Percentiles rank a stretch among this genome's conserved stretches.
These are phyloP conservation scores for Acanthamoeba rhysodes DNA, from an alignment of 208 protist genomes.

Conservation along the genomic window DNA sequence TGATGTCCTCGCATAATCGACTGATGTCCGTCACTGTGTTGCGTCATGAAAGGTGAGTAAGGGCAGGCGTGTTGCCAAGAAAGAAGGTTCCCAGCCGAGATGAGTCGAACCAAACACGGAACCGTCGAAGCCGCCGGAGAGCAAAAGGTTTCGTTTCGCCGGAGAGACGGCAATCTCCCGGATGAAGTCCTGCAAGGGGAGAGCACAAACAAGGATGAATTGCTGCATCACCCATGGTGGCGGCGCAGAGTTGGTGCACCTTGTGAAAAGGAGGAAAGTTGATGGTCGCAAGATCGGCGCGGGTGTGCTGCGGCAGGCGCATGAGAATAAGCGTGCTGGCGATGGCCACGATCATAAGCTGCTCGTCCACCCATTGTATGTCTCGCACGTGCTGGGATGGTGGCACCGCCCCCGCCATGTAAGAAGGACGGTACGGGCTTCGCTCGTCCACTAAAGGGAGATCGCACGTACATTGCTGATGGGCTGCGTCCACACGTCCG, in stretches of 20 bases:
- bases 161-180: constrained; percentile 52
- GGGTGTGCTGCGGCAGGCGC: constrained; percentile 23
- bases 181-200: constrained; percentile 26
- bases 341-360: constrained; percentile 53
- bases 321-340: constrained; percentile 52
- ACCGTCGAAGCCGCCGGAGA: constrained; percentile 75
- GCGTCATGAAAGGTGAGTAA: too few relatives aligned
- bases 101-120: constrained; percentile 56
- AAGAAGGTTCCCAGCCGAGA: background rate
- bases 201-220: background rate
- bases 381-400: constrained; percentile 44
- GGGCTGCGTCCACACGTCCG: constrained; percentile 41
- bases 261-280: constrained; percentile 69
- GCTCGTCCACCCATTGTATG: constrained; percentile 64
- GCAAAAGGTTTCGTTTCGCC: constrained; percentile 22
- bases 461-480: background rate
- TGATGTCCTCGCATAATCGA: constrained; percentile 65
- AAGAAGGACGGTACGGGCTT: too few relatives aligned
- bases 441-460: background rate
- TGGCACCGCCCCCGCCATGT: too few relatives aligned
- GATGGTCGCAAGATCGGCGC: constrained; percentile 8
- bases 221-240: background rate
- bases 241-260: background rate
- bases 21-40: constrained; percentile 67
- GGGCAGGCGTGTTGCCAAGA: background rate